These are phyloP conservation scores for Xerocomellus dryophilus DNA, from an alignment of 768 basidiomycete species.

Conservation along the genomic window DNA sequence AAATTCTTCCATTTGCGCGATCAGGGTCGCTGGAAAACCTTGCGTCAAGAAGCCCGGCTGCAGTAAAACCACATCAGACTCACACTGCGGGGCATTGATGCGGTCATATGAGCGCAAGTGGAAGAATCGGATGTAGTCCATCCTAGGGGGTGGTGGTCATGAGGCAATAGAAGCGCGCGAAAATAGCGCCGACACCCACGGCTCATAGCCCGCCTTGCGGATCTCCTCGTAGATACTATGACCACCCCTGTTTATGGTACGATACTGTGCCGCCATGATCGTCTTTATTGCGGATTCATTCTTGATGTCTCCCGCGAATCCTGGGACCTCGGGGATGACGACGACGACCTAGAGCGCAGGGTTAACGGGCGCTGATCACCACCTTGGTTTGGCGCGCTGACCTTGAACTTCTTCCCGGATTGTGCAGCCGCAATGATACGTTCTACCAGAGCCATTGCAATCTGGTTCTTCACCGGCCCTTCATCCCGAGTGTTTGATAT, in stretches of 20 bases:
- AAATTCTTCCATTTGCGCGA: slow-evolving; percentile 66
- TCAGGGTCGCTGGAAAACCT: slow-evolving; percentile 40
- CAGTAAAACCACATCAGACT: slow-evolving; percentile 16
- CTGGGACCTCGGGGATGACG: slow-evolving; percentile 87
- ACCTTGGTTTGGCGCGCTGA: slow-evolving; percentile 20
- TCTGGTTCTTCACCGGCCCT: slow-evolving; percentile 74
- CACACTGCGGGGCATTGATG: slow-evolving; percentile 73
- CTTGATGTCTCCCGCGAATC: slow-evolving; percentile 83
- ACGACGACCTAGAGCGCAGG: slow-evolving; percentile 65
- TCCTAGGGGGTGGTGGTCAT: slow-evolving; percentile 39
- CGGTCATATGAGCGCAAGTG: slow-evolving; percentile 90
- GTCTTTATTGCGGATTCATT: slow-evolving; percentile 59
- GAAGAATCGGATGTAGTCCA: slow-evolving; percentile 87
- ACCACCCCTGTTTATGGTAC: slow-evolving; percentile 88
- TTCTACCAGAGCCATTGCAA: slow-evolving; percentile 79
- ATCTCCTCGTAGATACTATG: slow-evolving; percentile 83
- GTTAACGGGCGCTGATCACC: background rate
- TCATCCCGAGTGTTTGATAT: slow-evolving; percentile 69
- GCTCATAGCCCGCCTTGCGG: slow-evolving; percentile 71
- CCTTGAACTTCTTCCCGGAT: slow-evolving; percentile 75
- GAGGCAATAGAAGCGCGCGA: background rate
- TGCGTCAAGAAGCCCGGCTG: slow-evolving; percentile 24
- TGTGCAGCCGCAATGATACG: slow-evolving; percentile 80
- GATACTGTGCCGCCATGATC: slow-evolving; percentile 86
- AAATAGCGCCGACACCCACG: slow-evolving; percentile 44